Evolutionary conservation across 2,329 filamentous ascomycete genomes (phyloP), one percentile per base, ranked within the genome.

Genomic region (Fusarium torulosum): DNA sequence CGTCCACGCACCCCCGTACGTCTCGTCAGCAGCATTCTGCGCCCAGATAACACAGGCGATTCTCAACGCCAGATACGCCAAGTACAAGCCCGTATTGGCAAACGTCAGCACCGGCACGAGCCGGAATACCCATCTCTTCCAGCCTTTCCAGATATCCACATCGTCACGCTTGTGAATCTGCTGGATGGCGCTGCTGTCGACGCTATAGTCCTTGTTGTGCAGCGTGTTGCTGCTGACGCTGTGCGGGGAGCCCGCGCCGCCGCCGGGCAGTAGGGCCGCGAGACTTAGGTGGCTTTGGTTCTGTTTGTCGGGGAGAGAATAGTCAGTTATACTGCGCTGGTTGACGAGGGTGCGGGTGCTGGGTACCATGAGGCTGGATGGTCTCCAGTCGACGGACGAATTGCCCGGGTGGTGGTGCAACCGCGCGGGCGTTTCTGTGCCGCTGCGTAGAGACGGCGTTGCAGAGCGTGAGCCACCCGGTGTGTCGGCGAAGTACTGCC

Each of bases 1-100:
- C 8, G 86, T 71, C 86, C 86, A 88, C 4, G 86, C 86, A 43
- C 83, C 81, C 6, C 79, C 77, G 62, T 83, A 88, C 3, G 77
- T 77, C 21, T 76, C 72, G 5, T 72, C 47, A 6, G 76, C 75
- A 1, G 75, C 74, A 2, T 79, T 76, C 67, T 88, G 85, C 1
- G 86, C 85, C 43, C 77, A 75, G n/a, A 85, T 73, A 53, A 87
- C 82, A 69, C 85, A 87, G 50, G 77, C 76, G 29, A 88, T 81
- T 37, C 86, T 84, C 53, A 84, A 75, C 21, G 69, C 79, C 9
- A 88, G 82, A 64, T 88, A 88, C 56, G 74, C 37, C 6, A 83
- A n/a, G 72, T 81, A 83, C n/a, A 82, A 45, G n/a, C 66, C 66
- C 14, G 77, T 82, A 69, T 79, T 82, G 63, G 76, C 37, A n/a